Evolutionary conservation across 2,329 filamentous ascomycete species (phyloP).

Genomic region (Pseudogymnoascus destructans): DNA sequence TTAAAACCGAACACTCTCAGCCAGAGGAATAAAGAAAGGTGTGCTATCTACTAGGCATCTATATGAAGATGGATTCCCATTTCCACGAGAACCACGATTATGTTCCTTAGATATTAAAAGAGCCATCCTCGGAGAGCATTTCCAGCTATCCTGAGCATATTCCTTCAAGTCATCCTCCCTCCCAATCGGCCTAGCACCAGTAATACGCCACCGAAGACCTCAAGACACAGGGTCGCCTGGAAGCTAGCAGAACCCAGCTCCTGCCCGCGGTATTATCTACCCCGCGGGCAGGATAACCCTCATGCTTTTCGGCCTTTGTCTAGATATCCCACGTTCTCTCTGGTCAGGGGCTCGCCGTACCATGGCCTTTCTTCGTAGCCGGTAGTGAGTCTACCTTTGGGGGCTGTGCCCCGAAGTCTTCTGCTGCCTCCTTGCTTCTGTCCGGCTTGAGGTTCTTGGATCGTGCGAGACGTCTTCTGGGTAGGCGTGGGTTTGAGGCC

Average conservation of each 20-base stretch:
- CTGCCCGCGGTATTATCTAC: no score
- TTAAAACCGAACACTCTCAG: neutral
- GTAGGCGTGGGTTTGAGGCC: constrained; percentile 16
- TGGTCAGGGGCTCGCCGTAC: neutral
- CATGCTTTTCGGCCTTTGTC: neutral
- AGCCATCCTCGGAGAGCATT: neutral
- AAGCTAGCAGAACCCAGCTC: neutral
- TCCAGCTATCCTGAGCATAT: neutral
- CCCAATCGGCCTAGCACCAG: neutral
- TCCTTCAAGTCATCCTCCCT: neutral
- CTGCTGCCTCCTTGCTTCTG: neutral
- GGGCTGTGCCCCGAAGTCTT: neutral
- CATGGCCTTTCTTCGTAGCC: neutral
- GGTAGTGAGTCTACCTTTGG: neutral
- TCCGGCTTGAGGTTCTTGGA: neutral
- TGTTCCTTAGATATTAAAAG: neutral
- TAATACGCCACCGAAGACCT: neutral
- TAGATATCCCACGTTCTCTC: neutral
- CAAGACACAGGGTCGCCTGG: neutral
- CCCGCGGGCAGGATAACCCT: no score
- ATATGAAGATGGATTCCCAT: neutral
- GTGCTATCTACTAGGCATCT: neutral
- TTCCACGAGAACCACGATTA: neutral
- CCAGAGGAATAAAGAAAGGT: neutral
- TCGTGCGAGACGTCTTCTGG: neutral